A percentile compares a stretch with the other conserved stretches of the same genome.
phyloP scores from a whole-genome alignment of 352 stramenopile species.

The Phytophthora lateralis region DNA sequence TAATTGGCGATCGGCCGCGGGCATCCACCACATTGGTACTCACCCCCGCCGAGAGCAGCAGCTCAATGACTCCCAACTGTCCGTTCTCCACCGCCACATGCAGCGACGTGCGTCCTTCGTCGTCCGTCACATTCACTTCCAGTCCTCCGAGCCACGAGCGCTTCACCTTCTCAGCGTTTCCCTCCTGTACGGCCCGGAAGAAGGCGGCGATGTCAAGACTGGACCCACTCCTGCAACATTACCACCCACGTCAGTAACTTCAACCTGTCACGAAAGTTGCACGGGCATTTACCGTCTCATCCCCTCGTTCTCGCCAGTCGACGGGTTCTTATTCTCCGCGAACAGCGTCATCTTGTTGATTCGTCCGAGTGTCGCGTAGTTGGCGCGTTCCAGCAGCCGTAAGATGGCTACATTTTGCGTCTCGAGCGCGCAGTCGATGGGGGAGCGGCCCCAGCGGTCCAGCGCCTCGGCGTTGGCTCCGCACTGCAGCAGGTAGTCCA shows the following conservation, averaged over 20 bases:
- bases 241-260: conserved; percentile 7
- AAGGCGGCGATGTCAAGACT: conserved; percentile 51
- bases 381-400: conserved; percentile 47
- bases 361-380: conserved; percentile 21
- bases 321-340: conserved; percentile 9
- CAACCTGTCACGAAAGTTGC: conserved; percentile 11
- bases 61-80: conserved; percentile 74
- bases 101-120: conserved; percentile 62
- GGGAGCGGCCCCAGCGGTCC: conserved; percentile 74
- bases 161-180: conserved; percentile 81
- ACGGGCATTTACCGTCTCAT: conserved; percentile 26
- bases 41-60: conserved; percentile 76
- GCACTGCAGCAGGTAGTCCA: conserved; percentile 65
- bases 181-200: conserved; percentile 62
- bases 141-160: conserved; percentile 70
- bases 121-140: conserved; percentile 65
- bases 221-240: conserved; percentile 32
- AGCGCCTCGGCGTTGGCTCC: conserved; percentile 57
- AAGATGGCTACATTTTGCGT: conserved; percentile 53
- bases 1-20: conserved; percentile 64
- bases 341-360: conserved; percentile 30
- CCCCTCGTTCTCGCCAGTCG: conserved; percentile 9
- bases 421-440: conserved; percentile 72
- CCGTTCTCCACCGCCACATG: conserved; percentile 78
- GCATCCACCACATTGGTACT: conserved; percentile 61